phyloP scores from a whole-genome alignment of 1,284 basidiomycete species.

The Moniliella sp. region DNA sequence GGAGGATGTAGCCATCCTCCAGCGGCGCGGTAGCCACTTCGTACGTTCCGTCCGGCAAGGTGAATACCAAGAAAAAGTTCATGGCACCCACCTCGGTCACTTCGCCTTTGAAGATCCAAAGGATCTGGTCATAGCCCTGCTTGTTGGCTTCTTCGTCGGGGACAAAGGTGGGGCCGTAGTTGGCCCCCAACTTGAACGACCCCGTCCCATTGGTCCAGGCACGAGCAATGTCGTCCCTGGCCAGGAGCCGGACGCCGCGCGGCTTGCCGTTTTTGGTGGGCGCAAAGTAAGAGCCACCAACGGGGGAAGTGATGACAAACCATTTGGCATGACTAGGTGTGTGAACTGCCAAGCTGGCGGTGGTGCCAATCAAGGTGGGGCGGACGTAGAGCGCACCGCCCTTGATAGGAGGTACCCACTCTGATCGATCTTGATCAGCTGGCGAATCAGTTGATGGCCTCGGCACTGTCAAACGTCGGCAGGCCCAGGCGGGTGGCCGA shows the following conservation, averaged over 20 bases:
- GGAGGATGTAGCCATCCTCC: conserved; percentile 82
- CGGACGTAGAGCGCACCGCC: conserved; percentile 74
- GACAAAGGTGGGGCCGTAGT: conserved; percentile 27
- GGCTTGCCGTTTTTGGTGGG: neutral
- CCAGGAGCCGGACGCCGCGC: conserved; percentile 60
- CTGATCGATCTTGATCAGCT: conserved; percentile 63
- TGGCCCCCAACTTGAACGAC: conserved; percentile 28
- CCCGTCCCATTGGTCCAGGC: conserved; percentile 32
- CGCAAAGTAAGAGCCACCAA: neutral
- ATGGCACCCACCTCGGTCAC: conserved; percentile 51
- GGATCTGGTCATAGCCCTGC: conserved; percentile 73
- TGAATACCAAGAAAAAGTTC: conserved; percentile 79
- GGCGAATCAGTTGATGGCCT: conserved; percentile 66
- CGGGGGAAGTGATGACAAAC: too few species aligned
- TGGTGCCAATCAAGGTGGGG: conserved; percentile 73
- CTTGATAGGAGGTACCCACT: conserved; percentile 74
- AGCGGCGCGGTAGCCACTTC: conserved; percentile 47
- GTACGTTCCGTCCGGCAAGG: conserved; percentile 47
- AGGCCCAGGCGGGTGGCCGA: conserved; percentile 42
- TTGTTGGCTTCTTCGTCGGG: conserved; percentile 66
- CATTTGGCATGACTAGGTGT: too few species aligned
- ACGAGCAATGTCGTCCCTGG: conserved; percentile 61
- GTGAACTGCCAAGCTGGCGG: too few species aligned
- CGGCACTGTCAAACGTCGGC: conserved; percentile 53
- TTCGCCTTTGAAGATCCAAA: conserved; percentile 55